Conservation (phyloP, 345 rosid genomes). For the Brassica juncea region DNA sequence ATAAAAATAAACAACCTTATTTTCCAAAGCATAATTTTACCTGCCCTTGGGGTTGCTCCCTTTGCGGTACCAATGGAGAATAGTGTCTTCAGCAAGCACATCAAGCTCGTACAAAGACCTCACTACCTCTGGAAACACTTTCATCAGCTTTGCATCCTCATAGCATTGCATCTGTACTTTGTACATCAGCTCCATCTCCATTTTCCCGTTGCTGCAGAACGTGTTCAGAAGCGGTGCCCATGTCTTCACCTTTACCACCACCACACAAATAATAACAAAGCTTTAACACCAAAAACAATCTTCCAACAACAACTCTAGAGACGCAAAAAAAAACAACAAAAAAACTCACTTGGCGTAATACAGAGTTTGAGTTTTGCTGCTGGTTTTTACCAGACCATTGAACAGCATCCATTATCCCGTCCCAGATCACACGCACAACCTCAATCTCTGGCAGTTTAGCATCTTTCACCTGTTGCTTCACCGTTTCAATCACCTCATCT, state of each 20-base stretch:
- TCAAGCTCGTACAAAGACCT: conserved; percentile 87
- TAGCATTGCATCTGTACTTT: conserved; percentile 98
- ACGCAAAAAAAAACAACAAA: background rate
- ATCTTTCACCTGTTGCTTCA: conserved; percentile 81
- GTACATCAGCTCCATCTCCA: conserved; percentile 90
- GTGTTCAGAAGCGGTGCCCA: conserved; percentile 81
- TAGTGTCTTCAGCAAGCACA: conserved; percentile 96
- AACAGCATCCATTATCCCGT: conserved; percentile 97
- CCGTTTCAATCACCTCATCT: conserved; percentile 78
- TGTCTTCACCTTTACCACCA: conserved; percentile 64
- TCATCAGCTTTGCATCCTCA: conserved; percentile 98
- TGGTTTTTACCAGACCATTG: conserved; percentile 99
- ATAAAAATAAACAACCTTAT: background rate
- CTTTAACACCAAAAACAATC: background rate
- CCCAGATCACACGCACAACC: conserved; percentile 88
- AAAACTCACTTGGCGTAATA: conserved; percentile 73
- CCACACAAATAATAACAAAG: background rate
- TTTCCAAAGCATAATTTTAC: conserved; percentile 24
- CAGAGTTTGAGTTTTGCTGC: conserved; percentile 94
- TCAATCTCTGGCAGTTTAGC: conserved; percentile 85
- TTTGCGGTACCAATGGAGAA: conserved; percentile 85
- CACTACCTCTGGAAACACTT: conserved; percentile 89
- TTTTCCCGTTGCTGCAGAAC: conserved; percentile 80
- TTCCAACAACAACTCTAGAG: background rate
- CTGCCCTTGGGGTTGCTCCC: conserved; percentile 94